These are phyloP conservation scores for Bathelium albidoporum DNA, from an alignment of 495 filamentous ascomycete genomes.

Conservation along the genomic window DNA sequence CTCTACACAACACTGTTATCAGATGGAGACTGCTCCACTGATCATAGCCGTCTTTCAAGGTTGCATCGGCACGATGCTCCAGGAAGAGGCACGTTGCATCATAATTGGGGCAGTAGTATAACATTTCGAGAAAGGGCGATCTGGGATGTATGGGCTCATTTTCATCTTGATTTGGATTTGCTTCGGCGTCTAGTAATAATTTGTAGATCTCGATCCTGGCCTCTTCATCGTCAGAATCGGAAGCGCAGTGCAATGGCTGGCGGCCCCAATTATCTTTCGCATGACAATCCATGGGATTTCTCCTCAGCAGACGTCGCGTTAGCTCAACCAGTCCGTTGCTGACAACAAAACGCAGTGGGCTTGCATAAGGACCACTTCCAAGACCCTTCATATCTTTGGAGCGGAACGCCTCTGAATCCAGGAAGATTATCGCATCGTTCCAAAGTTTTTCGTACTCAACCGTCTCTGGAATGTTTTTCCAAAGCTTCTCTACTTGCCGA, in stretches of 20 bases:
- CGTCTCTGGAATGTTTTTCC: neutral
- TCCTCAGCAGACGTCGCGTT: neutral
- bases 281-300: neutral
- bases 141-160: neutral
- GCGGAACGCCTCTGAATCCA: neutral
- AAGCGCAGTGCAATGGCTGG: neutral
- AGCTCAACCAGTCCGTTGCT: neutral
- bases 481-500: neutral
- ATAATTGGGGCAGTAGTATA: neutral
- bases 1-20: neutral
- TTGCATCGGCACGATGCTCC: neutral
- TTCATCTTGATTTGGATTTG: neutral
- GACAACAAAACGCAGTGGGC: neutral
- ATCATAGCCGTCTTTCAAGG: neutral
- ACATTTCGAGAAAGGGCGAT: neutral
- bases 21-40: neutral
- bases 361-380: too few relatives aligned
- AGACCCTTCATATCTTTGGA: too few relatives aligned
- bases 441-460: neutral
- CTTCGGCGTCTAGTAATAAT: neutral
- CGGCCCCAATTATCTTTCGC: neutral
- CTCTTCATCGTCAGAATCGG: neutral
- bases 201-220: neutral
- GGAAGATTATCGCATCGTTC: neutral
- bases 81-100: neutral